Evolutionary conservation across 768 basidiomycete species (phyloP), one percentile per base, ranked within the genome.

Genomic region (Termitomyces titanicus): DNA sequence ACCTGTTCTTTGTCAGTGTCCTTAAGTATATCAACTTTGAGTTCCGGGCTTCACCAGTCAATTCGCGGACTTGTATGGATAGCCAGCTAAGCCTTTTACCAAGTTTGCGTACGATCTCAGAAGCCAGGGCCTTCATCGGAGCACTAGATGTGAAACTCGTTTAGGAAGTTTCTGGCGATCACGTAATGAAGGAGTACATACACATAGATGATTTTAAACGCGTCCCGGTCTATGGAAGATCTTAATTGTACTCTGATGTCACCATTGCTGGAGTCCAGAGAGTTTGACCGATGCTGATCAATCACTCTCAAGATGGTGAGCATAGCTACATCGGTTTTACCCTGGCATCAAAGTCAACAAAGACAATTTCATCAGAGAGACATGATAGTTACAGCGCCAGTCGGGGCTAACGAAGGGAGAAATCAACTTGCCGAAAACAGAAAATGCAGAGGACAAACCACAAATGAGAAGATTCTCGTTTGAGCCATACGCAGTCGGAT

Each of bases 241-340:
- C 73, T 71, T 7, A 83, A 63, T 31, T 71, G 64, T 42, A 52
- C 67, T 50, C 65, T 71, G 9, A 44, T 47, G 22, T 58, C 51
- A 12, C 15, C 37, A 8, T 38, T 52, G 3, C 10, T 27, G 12
- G 12, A 10, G 22, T 15, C 13, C 54, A 63, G 34, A 64, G 67
- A 3, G 62, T 54, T 53, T 25, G 65, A 59, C 11, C 72, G 66
- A 67, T 96, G 81, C 63, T 94, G 92, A 47, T 85, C 75, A 44
- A 98, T 73, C 27, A 95, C 90, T 29, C 94, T 90, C 45, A 99
- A 81, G 57, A 99, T 88, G 3, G 92, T 81, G 65, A 99, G 78
- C 84, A 98, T 89, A 0, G 97, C 97, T 0, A 99, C 89, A 70
- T 99, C 97, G 0, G 97, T 99, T 92, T 99, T 99, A 71, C 97